Evolutionary conservation across 2,329 filamentous ascomycete genomes (phyloP).

Genomic region (Fusarium avenaceum): DNA sequence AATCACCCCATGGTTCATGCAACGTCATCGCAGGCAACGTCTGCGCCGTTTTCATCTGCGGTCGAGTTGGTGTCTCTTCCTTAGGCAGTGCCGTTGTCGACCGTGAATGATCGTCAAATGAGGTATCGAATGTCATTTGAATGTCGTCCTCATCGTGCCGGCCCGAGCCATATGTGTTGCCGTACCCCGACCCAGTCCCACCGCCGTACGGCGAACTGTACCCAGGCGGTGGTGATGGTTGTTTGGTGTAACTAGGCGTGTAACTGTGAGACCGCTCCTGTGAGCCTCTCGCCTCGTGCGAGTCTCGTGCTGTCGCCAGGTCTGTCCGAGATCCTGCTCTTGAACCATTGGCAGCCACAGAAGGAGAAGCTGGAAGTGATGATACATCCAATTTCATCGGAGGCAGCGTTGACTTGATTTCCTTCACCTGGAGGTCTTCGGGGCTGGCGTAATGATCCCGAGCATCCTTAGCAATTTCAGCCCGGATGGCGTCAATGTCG

Average conservation of each 20-base stretch:
- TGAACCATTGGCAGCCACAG: constrained; percentile 39
- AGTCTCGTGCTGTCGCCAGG: constrained; percentile 36
- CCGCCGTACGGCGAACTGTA: constrained; percentile 43
- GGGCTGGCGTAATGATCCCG: constrained; percentile 64
- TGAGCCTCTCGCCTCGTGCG: constrained; percentile 44
- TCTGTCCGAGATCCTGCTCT: constrained; percentile 38
- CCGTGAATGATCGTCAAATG: constrained; percentile 61
- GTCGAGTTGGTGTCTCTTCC: constrained; percentile 49
- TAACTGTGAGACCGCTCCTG: constrained; percentile 44
- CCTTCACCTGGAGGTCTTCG: constrained; percentile 73
- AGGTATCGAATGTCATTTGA: constrained; percentile 80
- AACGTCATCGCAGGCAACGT: constrained; percentile 66
- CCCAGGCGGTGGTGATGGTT: constrained; percentile 31
- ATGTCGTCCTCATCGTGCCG: constrained; percentile 63
- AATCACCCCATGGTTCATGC: constrained; percentile 77
- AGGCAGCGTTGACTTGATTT: constrained; percentile 89
- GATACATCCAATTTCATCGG: constrained; percentile 83
- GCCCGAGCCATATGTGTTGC: constrained; percentile 46
- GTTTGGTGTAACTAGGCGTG: constrained; percentile 43
- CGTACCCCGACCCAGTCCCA: constrained; percentile 34
- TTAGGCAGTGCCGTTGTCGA: constrained; percentile 48
- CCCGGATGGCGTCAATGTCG: constrained; percentile 93
- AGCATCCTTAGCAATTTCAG: constrained; percentile 80
- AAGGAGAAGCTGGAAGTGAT: constrained; percentile 48
- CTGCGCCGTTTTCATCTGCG: constrained; percentile 56